phyloP scores from a whole-genome alignment of 768 basidiomycete species.

The Favolaschia claudopus region DNA sequence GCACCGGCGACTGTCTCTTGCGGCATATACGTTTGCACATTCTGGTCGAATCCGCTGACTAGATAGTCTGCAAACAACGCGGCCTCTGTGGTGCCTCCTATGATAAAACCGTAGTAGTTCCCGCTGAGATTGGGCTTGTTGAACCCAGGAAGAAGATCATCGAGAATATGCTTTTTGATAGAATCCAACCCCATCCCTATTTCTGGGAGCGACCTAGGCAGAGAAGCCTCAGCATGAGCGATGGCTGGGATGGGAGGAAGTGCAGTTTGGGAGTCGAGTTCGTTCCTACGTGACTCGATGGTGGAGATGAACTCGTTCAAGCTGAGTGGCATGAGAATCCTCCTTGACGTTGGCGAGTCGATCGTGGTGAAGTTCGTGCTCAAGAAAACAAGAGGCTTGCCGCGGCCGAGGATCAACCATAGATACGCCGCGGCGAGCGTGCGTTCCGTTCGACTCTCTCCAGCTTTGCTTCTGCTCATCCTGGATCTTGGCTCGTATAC shows the following conservation, averaged over 20 bases:
- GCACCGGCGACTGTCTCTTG: slow-evolving; percentile 14
- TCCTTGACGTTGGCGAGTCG: too few relatives aligned
- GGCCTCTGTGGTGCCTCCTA: slow-evolving; percentile 21
- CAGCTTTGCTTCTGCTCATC: too few relatives aligned
- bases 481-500: too few relatives aligned
- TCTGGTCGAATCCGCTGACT: slow-evolving; percentile 22
- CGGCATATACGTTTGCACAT: slow-evolving; percentile 22
- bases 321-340: too few relatives aligned
- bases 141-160: slow-evolving; percentile 20
- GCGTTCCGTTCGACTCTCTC: too few relatives aligned
- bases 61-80: slow-evolving; percentile 23
- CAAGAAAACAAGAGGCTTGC: too few relatives aligned
- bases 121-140: slow-evolving; percentile 9
- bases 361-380: too few relatives aligned
- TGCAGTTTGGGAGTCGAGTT: too few relatives aligned
- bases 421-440: too few relatives aligned
- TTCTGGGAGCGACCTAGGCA: slow-evolving; percentile 10
- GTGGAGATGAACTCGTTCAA: slow-evolving; percentile 10
- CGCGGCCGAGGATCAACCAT: too few relatives aligned
- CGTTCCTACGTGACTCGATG: too few relatives aligned
- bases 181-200: slow-evolving; percentile 16
- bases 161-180: slow-evolving; percentile 19
- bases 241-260: slow-evolving; percentile 4
- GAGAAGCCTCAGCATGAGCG: slow-evolving; percentile 12
- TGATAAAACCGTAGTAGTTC: slow-evolving; percentile 23